A percentile compares a stretch with the other conserved stretches of the same genome.
Evolutionary conservation across 495 filamentous ascomycete genomes (phyloP).

Genomic region (Penicillium turbatum): DNA sequence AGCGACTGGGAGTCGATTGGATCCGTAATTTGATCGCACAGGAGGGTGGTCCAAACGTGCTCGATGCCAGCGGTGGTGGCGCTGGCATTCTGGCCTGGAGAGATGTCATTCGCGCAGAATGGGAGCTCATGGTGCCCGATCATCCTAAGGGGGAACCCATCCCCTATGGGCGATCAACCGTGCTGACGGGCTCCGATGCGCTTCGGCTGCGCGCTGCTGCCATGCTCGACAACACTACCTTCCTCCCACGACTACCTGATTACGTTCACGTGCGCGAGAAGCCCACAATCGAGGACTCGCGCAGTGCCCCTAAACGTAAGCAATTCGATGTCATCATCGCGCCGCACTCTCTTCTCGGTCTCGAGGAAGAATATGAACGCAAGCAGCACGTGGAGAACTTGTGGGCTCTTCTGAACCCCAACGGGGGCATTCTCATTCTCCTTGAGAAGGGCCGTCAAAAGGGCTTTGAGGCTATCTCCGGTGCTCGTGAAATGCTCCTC

Average conservation of each 20-base stretch:
- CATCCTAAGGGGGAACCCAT: conserved; percentile 35
- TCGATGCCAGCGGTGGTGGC: conserved; percentile 83
- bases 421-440: conserved; percentile 82
- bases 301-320: conserved; percentile 58
- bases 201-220: conserved; percentile 72
- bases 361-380: conserved; percentile 68
- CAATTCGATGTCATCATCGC: conserved; percentile 87
- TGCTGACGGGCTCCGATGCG: conserved; percentile 56
- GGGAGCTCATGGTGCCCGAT: conserved; percentile 55
- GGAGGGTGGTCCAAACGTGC: conserved; percentile 67
- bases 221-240: conserved; percentile 83
- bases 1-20: conserved; percentile 79
- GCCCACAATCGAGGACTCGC: conserved; percentile 42
- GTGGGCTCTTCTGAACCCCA: conserved; percentile 78
- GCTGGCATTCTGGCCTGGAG: conserved; percentile 83
- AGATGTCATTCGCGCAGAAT: conserved; percentile 75
- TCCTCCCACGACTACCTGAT: conserved; percentile 90
- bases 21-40: conserved; percentile 61
- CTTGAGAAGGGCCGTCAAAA: conserved; percentile 87
- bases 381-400: conserved; percentile 77
- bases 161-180: conserved; percentile 57
- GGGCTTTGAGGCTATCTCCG: conserved; percentile 88
- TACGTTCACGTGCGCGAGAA: conserved; percentile 60
- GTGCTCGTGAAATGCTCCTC: conserved; percentile 72
- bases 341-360: conserved; percentile 70